These are phyloP conservation scores for Tetraselmis striata DNA, from an alignment of 139 green algal genomes.

Conservation along the genomic window DNA sequence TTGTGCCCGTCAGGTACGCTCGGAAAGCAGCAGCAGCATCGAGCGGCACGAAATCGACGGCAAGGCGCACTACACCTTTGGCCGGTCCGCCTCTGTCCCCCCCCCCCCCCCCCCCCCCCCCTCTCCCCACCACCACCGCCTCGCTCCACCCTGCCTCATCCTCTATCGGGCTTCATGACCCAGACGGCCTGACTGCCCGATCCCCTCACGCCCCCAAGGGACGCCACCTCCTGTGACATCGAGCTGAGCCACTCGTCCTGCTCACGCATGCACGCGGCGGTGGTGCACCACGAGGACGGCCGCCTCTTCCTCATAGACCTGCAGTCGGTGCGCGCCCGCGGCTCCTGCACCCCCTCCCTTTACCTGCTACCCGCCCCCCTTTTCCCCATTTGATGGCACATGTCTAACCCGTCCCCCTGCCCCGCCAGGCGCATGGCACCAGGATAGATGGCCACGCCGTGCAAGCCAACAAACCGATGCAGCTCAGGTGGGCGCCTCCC, in stretches of 20 bases:
- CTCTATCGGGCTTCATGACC: background rate
- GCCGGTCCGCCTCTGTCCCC: conserved; percentile 9
- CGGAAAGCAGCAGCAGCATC: background rate
- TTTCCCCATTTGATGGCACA: background rate
- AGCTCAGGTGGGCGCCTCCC: background rate
- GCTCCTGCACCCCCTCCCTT: background rate
- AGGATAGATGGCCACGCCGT: background rate
- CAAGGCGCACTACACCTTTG: conserved; percentile 27
- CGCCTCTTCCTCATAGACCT: conserved; percentile 68
- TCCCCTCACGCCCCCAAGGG: no score
- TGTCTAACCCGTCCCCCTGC: background rate
- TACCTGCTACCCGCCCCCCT: background rate
- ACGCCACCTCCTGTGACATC: conserved; percentile 38
- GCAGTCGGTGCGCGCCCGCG: conserved; percentile 23
- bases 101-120: no score
- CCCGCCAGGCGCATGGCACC: background rate
- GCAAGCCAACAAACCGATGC: background rate
- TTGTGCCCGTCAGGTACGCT: background rate
- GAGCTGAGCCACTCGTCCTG: conserved; percentile 26
- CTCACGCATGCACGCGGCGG: conserved; percentile 45
- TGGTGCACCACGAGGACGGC: conserved; percentile 65
- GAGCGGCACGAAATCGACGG: conserved; percentile 17
- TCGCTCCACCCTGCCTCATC: background rate
- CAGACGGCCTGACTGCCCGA: background rate
- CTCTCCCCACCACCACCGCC: no score